These are phyloP conservation scores for Starmerella lactis-condensi DNA, from an alignment of 805 yeast genomes.

Conservation along the genomic window DNA sequence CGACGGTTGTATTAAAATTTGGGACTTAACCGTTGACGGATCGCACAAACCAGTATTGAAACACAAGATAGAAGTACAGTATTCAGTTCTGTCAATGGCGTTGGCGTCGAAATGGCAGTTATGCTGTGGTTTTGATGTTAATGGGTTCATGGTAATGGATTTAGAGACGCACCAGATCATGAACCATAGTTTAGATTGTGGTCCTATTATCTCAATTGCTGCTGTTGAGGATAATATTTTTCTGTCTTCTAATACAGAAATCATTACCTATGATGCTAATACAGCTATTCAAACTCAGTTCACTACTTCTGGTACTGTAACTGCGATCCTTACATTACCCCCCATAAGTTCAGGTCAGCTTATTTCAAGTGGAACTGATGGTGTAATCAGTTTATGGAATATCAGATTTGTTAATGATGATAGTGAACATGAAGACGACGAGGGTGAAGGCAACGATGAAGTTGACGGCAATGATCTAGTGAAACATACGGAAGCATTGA, in stretches of 20 bases:
- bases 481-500: background rate
- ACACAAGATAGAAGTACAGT: constrained; percentile 35
- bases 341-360: constrained; percentile 8
- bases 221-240: constrained; percentile 40
- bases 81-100: constrained; percentile 51
- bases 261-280: constrained; percentile 35
- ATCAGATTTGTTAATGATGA: constrained; percentile 16
- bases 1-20: constrained; percentile 68
- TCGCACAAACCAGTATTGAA: constrained; percentile 11
- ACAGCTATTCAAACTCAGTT: constrained; percentile 25
- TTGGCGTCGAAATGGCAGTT: constrained; percentile 41
- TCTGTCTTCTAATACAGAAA: constrained; percentile 38
- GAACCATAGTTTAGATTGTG: constrained; percentile 13
- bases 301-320: constrained; percentile 14
- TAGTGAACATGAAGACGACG: constrained; percentile 2
- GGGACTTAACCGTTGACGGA: constrained; percentile 33
- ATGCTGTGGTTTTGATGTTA: constrained; percentile 66
- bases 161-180: constrained; percentile 58
- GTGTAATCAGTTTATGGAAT: constrained; percentile 58
- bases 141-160: constrained; percentile 72
- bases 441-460: background rate
- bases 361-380: constrained; percentile 27
- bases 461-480: background rate
- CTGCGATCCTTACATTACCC: constrained; percentile 12
- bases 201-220: constrained; percentile 40